These are phyloP conservation scores for Hortaea sp. DNA, from an alignment of 2,329 filamentous ascomycete species.

Conservation along the genomic window DNA sequence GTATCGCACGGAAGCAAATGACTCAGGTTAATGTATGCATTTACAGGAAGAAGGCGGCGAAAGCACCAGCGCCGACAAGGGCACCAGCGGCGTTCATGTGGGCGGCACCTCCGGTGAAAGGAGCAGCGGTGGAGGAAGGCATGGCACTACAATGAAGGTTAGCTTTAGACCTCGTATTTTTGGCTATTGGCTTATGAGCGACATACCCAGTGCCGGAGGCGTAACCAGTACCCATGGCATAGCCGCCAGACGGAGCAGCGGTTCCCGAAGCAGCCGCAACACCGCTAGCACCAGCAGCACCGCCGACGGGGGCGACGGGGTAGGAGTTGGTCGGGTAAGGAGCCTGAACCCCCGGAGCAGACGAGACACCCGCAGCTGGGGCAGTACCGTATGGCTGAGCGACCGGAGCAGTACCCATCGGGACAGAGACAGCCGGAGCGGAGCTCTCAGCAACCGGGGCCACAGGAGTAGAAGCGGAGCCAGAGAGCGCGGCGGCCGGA, in stretches of 20 bases:
- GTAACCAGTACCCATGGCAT: slow-evolving; percentile 2
- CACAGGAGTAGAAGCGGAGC: neutral
- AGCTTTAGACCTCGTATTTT: neutral
- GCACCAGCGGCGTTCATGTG: slow-evolving; percentile 7
- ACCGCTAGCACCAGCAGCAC: neutral
- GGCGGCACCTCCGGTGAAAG: slow-evolving; percentile 2
- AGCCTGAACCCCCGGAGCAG: neutral
- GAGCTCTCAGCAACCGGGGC: neutral
- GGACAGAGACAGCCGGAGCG: neutral
- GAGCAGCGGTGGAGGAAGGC: neutral
- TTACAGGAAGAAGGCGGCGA: slow-evolving; percentile 14
- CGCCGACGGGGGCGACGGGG: neutral
- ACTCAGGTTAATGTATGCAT: neutral
- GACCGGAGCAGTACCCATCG: neutral
- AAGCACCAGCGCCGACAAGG: slow-evolving; percentile 11
- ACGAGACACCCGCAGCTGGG: no score
- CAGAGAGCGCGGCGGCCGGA: neutral
- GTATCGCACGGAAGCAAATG: no score
- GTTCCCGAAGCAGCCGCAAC: neutral
- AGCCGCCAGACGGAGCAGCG: slow-evolving; percentile 1
- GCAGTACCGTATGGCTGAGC: no score
- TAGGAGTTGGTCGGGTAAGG: slow-evolving; percentile 1
- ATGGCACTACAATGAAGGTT: neutral
- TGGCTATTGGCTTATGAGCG: neutral
- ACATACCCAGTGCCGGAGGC: slow-evolving; percentile 9